These are phyloP conservation scores for Zizania palustris DNA, from an alignment of 202 grass and related monocot species.

Conservation along the genomic window DNA sequence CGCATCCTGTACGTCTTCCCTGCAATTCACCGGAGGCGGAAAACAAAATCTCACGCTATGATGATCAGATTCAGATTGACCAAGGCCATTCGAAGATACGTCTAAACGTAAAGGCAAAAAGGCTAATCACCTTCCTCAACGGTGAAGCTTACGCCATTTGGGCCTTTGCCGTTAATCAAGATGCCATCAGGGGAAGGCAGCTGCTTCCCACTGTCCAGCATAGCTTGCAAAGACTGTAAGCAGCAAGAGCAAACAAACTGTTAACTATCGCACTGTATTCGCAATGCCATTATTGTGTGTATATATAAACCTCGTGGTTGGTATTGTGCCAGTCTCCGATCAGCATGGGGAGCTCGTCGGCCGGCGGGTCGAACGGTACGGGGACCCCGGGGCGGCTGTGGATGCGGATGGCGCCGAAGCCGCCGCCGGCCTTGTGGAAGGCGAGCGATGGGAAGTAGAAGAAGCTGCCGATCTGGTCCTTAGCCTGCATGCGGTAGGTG, in stretches of 20 bases:
- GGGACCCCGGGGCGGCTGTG: slow-evolving; percentile 67
- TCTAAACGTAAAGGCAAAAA: neutral
- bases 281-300: neutral
- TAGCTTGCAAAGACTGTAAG: slow-evolving; percentile 54
- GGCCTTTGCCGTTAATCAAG: slow-evolving; percentile 75
- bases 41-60: too few species aligned
- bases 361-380: slow-evolving; percentile 60
- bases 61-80: neutral
- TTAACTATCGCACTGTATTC: too few species aligned
- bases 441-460: slow-evolving; percentile 80
- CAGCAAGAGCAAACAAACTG: neutral
- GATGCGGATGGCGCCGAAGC: slow-evolving; percentile 69
- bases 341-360: slow-evolving; percentile 60
- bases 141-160: slow-evolving; percentile 35
- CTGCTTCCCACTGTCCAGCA: slow-evolving; percentile 59
- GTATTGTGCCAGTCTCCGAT: slow-evolving; percentile 82
- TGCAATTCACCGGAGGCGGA: slow-evolving; percentile 12
- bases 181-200: slow-evolving; percentile 62
- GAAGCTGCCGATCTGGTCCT: slow-evolving; percentile 98
- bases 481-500: slow-evolving; percentile 67
- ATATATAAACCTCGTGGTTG: slow-evolving; percentile 45
- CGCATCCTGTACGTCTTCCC: slow-evolving; percentile 76
- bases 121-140: slow-evolving; percentile 59
- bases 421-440: slow-evolving; percentile 82
- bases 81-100: neutral